Percentiles rank a stretch among this genome's conserved stretches.
Conservation (phyloP, 768 basidiomycete species). For the Boletus coccyginus region DNA sequence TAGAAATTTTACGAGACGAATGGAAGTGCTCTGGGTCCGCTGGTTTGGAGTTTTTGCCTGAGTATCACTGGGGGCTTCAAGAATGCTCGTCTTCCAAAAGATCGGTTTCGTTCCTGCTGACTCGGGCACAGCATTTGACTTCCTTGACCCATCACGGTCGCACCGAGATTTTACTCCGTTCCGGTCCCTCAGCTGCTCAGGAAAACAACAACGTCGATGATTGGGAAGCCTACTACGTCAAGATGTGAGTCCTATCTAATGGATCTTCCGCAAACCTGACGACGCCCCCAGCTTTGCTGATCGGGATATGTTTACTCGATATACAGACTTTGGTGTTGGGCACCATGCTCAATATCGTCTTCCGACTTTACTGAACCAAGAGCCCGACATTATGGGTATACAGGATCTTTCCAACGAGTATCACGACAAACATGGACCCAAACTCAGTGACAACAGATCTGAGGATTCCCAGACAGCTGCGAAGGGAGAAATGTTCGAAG, state of each 20-base stretch:
- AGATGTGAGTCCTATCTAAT: not conserved
- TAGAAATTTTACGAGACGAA: no score
- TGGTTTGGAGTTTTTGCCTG: slow-evolving; percentile 21
- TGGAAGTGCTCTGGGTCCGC: slow-evolving; percentile 26
- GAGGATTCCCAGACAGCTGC: no score
- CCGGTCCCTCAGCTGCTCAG: not conserved
- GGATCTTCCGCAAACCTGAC: not conserved
- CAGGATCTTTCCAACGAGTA: no score
- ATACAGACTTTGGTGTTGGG: no score
- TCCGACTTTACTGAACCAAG: no score
- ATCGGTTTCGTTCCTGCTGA: slow-evolving; percentile 17
- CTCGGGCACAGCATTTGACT: slow-evolving; percentile 9
- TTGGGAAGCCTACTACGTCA: slow-evolving; percentile 1
- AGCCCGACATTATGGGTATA: no score
- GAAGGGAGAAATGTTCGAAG: no score
- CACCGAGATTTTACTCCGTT: slow-evolving; percentile 6
- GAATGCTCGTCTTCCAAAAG: no score
- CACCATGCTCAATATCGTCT: no score
- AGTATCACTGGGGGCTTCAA: slow-evolving; percentile 7
- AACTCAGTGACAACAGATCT: no score
- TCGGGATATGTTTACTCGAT: no score
- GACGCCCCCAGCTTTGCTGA: not conserved
- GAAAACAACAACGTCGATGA: not conserved
- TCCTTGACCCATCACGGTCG: not conserved
- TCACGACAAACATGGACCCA: no score